Percentiles rank a stretch among this genome's conserved stretches.
Evolutionary conservation across 2,329 filamentous ascomycete species (phyloP).

Genomic region (Tympanopsis confertula): DNA sequence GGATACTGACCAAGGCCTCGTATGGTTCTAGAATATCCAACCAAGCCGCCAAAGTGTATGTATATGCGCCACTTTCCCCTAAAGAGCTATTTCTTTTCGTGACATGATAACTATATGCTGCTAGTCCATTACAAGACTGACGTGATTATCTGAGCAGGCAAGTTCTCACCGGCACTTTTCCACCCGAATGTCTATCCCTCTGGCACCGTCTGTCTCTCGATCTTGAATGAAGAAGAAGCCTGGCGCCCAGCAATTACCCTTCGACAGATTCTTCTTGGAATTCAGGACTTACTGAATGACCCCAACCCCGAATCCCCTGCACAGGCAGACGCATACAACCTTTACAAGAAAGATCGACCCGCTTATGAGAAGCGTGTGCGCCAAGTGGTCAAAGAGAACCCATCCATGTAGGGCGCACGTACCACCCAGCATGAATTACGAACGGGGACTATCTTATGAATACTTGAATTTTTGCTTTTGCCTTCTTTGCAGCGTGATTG

Average conservation of each 20-base stretch:
- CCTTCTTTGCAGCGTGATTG: no score
- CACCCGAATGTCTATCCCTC: constrained; percentile 98
- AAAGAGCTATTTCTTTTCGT: constrained; percentile 3
- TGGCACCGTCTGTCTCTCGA: constrained; percentile 91
- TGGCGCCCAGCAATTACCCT: constrained; percentile 99
- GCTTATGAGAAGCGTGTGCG: constrained; percentile 85
- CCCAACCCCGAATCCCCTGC: constrained; percentile 95
- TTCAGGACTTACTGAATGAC: constrained; percentile 90
- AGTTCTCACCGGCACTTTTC: constrained; percentile 91
- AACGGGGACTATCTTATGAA: not conserved
- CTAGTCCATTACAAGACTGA: not conserved
- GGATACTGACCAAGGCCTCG: constrained; percentile 5
- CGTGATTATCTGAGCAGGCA: constrained; percentile 46
- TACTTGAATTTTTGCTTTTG: no score
- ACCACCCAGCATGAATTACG: constrained; percentile 1
- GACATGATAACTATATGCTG: not conserved
- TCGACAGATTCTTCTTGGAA: constrained; percentile 91
- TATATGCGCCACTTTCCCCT: constrained; percentile 7
- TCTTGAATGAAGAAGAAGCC: constrained; percentile 93
- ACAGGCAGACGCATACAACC: constrained; percentile 92
- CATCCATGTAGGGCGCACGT: constrained; percentile 43
- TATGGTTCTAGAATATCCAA: constrained; percentile 69
- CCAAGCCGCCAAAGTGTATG: constrained; percentile 96
- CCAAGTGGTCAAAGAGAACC: constrained; percentile 81
- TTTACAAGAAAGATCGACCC: constrained; percentile 78